Evolutionary conservation across 2,329 filamentous ascomycete species (phyloP), one percentile per base, ranked within the genome.

Genomic region (Eutypella sp.): DNA sequence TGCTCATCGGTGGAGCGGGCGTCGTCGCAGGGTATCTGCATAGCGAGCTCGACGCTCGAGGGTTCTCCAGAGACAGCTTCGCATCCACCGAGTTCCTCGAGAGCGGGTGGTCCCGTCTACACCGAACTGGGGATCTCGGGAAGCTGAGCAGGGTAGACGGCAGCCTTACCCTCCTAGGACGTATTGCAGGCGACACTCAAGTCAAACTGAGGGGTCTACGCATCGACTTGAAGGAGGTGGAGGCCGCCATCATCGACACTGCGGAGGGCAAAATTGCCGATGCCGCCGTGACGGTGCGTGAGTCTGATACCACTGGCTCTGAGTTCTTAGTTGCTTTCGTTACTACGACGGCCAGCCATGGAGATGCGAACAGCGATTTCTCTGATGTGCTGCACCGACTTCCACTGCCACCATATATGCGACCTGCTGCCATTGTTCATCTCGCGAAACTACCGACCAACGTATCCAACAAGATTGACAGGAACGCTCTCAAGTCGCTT

Each of bases 1-100:
- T 75, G 4, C 66, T 61, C 31, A 56, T 72, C 4, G 65, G 70
- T 2, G 72, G 72, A 4, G 58, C 67, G 2, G 69, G 73, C 5
- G 60, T 71, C 2, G 56, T 60, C 1, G 15, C 45, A 5, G 66
- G 67, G 2, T 73, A 73, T 44, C 38, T 67, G 1, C 56, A 62
- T n/a, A 50, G 57, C 10, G 58, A 58, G 6, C 41, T 51, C 2
- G 50, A 43, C 3, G 10, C 10, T 1, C 7, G 16, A 4, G 1
- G 2, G 3, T 56, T 56, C 25, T 15, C 50, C 2, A 10, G 20
- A 0, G 38, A 51, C 16, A 25, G 42, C 0, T 45, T 38, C 36
- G 43, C 48, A 0, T 25, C 46, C 1, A 15, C 40, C 5, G 33
- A 41, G 4, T 5, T 45, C 19, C 9, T 37, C 15, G 34, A 40